A percentile compares a stretch with the other conserved stretches of the same genome.
Evolutionary conservation across 2,329 filamentous ascomycete genomes (phyloP).

Genomic region (Ophiocordyceps robertsii): DNA sequence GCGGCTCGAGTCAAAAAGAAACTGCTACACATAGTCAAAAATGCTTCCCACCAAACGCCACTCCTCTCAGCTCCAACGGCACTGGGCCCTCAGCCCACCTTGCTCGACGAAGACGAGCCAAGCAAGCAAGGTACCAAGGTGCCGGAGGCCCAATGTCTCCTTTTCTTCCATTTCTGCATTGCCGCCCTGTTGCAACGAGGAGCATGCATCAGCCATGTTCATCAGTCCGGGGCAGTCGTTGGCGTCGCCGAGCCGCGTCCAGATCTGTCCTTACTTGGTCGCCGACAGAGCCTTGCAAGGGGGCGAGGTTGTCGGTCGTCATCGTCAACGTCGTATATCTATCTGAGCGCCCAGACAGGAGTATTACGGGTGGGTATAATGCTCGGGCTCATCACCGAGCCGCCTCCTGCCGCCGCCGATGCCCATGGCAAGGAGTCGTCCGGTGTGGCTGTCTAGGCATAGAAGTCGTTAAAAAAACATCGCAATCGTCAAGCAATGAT

Average conservation of each 20-base stretch:
- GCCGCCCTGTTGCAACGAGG: conserved; percentile 2
- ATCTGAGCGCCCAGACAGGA: conserved; percentile 20
- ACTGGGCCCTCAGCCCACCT: background rate
- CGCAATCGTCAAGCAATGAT: conserved; percentile 30
- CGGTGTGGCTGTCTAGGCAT: conserved; percentile 31
- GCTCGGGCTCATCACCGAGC: conserved; percentile 22
- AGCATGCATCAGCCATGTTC: background rate
- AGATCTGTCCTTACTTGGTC: background rate
- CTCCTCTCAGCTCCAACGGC: background rate
- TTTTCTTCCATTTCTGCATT: conserved; percentile 8
- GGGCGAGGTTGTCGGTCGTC: conserved; percentile 6
- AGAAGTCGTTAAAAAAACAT: conserved; percentile 30
- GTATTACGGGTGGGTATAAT: conserved; percentile 24
- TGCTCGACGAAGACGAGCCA: background rate
- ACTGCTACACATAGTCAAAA: background rate
- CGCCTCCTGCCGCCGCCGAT: conserved; percentile 11
- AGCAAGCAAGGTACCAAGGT: background rate
- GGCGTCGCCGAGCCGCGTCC: background rate
- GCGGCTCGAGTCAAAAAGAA: background rate
- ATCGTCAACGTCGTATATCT: conserved; percentile 19
- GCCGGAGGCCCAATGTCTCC: no score
- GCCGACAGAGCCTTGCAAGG: background rate
- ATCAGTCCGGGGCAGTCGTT: conserved; percentile 1
- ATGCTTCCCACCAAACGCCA: background rate
- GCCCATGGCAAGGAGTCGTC: conserved; percentile 12